Percentiles rank a stretch among this genome's conserved stretches.
These are phyloP conservation scores for Aleurites moluccanus DNA, from an alignment of 441 rosid genomes.

Conservation along the genomic window DNA sequence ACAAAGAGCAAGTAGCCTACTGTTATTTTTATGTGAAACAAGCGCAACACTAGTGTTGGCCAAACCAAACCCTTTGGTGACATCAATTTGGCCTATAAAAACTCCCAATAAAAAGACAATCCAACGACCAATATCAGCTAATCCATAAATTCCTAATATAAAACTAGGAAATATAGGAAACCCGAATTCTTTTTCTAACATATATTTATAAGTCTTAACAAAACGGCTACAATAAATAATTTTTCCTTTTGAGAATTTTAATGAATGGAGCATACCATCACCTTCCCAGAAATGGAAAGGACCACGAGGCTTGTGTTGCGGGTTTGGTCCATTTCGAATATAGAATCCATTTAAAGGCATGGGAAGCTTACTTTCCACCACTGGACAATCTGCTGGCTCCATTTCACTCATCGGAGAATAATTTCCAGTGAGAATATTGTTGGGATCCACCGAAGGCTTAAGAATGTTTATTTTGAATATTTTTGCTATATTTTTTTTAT, in stretches of 20 bases:
- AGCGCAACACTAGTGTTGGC: conserved; percentile 71
- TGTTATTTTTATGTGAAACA: conserved; percentile 29
- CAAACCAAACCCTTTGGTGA: conserved; percentile 59
- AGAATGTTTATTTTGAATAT: no score
- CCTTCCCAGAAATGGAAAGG: conserved; percentile 90
- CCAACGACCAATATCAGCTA: conserved; percentile 61
- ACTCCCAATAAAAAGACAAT: conserved; percentile 51
- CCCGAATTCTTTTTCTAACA: conserved; percentile 49
- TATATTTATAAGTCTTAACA: conserved; percentile 71
- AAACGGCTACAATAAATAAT: conserved; percentile 73
- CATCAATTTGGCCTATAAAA: conserved; percentile 62
- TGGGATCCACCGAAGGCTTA: conserved; percentile 61
- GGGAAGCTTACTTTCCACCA: conserved; percentile 63
- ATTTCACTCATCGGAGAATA: conserved; percentile 81
- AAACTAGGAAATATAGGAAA: conserved; percentile 59
- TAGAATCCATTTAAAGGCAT: conserved; percentile 65
- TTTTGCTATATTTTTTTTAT: no score
- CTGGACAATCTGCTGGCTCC: conserved; percentile 66
- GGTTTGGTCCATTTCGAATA: conserved; percentile 86
- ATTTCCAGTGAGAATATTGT: conserved; percentile 55
- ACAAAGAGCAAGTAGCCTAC: conserved; percentile 62
- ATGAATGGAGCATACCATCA: conserved; percentile 89
- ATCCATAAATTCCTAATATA: conserved; percentile 67
- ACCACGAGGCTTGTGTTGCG: conserved; percentile 79
- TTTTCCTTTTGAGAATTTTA: conserved; percentile 49